phyloP scores from a whole-genome alignment of 2,329 filamentous ascomycete genomes.

The Malbranchea zuffiana region DNA sequence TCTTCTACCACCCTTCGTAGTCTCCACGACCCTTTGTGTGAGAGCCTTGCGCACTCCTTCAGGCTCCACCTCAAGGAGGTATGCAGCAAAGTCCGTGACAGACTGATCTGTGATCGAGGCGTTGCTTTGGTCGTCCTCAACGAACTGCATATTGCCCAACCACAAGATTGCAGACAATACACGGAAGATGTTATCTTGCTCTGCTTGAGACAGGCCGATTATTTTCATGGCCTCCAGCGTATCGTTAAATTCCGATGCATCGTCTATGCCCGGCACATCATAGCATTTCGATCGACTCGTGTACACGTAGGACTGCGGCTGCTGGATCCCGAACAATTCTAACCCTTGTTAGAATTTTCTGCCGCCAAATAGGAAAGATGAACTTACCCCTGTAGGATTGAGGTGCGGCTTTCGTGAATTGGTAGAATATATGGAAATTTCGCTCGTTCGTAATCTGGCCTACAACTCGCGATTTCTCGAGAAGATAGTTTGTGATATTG shows the following conservation, averaged over 20 bases:
- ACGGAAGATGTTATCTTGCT: constrained; percentile 94
- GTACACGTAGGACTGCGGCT: constrained; percentile 85
- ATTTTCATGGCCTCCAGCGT: constrained; percentile 90
- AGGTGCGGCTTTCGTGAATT: constrained; percentile 93
- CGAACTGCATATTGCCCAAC: constrained; percentile 88
- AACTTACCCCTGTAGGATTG: constrained; percentile 58
- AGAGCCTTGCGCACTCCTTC: constrained; percentile 74
- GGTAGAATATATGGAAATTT: constrained; percentile 99
- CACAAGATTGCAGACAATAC: constrained; percentile 87
- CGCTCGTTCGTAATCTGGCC: constrained; percentile 91
- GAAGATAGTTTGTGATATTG: constrained; percentile 94
- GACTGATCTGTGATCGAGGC: constrained; percentile 78
- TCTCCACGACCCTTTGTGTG: constrained; percentile 76
- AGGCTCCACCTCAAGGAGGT: constrained; percentile 78
- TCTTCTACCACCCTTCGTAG: constrained; percentile 52
- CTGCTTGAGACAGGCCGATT: constrained; percentile 75
- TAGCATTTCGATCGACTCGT: constrained; percentile 90
- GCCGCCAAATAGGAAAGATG: neutral
- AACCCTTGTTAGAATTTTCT: constrained; percentile 3
- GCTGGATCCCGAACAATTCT: constrained; percentile 80
- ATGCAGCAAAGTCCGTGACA: constrained; percentile 88
- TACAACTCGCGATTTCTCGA: constrained; percentile 91
- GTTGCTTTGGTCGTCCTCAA: constrained; percentile 80
- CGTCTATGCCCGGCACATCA: constrained; percentile 89
- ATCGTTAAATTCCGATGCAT: constrained; percentile 76